Evolutionary conservation across 2,329 filamentous ascomycete genomes (phyloP), one percentile per base, ranked within the genome.

Genomic region (Sclerotinia glacialis): DNA sequence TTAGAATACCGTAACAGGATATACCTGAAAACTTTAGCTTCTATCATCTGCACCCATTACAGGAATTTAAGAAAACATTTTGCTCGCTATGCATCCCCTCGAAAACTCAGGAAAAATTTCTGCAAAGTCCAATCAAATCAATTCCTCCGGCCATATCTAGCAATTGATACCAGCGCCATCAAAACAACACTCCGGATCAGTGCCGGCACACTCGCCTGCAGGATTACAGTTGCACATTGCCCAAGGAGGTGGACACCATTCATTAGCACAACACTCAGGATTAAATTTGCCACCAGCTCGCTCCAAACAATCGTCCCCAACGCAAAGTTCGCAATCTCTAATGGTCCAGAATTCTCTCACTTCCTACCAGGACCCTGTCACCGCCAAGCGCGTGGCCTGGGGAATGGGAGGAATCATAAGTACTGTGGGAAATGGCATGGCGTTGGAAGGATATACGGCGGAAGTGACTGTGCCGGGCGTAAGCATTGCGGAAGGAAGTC

Each of bases 201-300:
- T 56, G 4, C 54, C n/a, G 21, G 54, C 34, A 8, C 54, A 56
- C 5, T 8, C 14, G 2, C 34, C 54, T 4, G 23, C 34, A 56
- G 54, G n/a, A 5, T 23, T 9, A 26, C 37, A 56, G 4, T 56
- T 56, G 54, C 34, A 42, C 16, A 42, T 11, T 56, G 14, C 12
- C 14, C 16, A 56, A 5, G 5, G 7, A 18, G 54, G 37, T 42
- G n/a, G n/a, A 23, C n/a, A 56, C 12, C 18, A 46, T 5, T 6
- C 0, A 1, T 26, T 9, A 11, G 1, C 0, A 42, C 53, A 56
- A 8, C 53, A 56, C 2, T 0, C 2, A 14, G 53, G 6, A 1
- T 26, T 0, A 1, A 2, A 1, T 3, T 7, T 4, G 2, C n/a
- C 34, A 0, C 3, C 6, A 26, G 7, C 14, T 40, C n/a, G 53